phyloP scores from a whole-genome alignment of 148 eudicot species.

The Euryodendron excelsum region DNA sequence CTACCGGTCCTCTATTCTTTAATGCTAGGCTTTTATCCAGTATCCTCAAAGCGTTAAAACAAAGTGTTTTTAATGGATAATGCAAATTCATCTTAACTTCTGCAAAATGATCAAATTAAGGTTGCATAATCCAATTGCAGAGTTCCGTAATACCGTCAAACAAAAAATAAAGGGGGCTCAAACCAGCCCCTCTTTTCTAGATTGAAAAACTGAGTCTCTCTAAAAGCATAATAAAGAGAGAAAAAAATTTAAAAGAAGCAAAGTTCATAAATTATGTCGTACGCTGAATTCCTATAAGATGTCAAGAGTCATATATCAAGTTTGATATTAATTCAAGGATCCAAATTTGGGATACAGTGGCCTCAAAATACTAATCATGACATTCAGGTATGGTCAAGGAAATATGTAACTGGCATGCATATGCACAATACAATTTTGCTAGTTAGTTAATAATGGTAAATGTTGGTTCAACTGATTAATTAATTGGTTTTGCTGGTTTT shows the following conservation, averaged over 20 bases:
- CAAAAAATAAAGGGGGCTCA: background rate
- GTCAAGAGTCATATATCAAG: too few relatives aligned
- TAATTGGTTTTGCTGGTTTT: background rate
- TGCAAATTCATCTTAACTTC: background rate
- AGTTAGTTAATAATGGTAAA: background rate
- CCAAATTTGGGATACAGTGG: background rate
- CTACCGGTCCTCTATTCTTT: background rate
- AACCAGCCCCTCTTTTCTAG: background rate
- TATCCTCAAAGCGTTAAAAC: background rate
- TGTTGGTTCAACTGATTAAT: background rate
- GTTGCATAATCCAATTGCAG: background rate
- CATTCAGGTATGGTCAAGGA: background rate
- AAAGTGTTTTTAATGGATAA: background rate
- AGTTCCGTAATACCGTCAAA: background rate
- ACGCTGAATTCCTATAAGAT: too few relatives aligned
- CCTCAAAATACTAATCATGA: background rate
- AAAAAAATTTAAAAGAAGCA: background rate
- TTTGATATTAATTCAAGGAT: background rate
- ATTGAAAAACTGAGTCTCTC: background rate
- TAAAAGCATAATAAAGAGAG: background rate
- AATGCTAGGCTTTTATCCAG: too few relatives aligned
- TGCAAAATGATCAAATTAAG: background rate
- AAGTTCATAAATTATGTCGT: too few relatives aligned
- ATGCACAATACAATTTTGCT: too few relatives aligned
- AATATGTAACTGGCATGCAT: background rate